These are phyloP conservation scores for Saturnispora mendoncae DNA, from an alignment of 805 yeast species.

Conservation along the genomic window DNA sequence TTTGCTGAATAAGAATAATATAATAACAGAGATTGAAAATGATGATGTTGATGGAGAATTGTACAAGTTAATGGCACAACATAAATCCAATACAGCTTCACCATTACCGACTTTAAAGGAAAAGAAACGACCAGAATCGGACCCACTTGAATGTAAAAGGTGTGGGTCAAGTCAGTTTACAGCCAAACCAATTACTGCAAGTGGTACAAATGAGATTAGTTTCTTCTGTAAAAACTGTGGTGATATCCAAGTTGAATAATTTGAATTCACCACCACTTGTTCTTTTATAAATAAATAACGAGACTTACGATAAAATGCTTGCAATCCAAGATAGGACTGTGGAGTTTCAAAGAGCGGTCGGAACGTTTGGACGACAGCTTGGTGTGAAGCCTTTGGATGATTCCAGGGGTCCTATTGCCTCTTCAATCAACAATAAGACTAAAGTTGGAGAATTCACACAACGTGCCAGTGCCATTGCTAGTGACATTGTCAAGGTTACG, in stretches of 20 bases:
- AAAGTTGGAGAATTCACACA: conserved; percentile 42
- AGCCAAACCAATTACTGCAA: conserved; percentile 18
- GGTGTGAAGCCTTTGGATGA: conserved; percentile 2
- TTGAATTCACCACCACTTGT: too few relatives aligned
- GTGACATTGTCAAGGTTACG: conserved; percentile 81
- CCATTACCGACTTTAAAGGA: too few relatives aligned
- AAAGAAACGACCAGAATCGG: not conserved
- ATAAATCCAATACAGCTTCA: too few relatives aligned
- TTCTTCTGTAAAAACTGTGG: conserved; percentile 27
- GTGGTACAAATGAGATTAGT: conserved; percentile 14
- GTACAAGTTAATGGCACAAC: conserved; percentile 1
- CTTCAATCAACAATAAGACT: conserved; percentile 28
- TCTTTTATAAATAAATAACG: too few relatives aligned
- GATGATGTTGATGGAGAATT: conserved; percentile 7
- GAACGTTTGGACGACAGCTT: conserved; percentile 51
- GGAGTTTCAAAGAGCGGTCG: conserved; percentile 89
- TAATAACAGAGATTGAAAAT: not conserved
- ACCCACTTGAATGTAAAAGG: conserved; percentile 12
- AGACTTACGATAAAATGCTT: conserved; percentile 12
- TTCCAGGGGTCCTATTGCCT: conserved; percentile 9
- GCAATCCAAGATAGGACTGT: conserved; percentile 72
- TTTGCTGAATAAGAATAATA: not conserved
- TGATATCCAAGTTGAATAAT: conserved; percentile 1
- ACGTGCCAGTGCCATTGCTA: conserved; percentile 75
- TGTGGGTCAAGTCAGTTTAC: conserved; percentile 22